These are phyloP conservation scores for Hebeloma cylindrosporum DNA, from an alignment of 768 basidiomycete species.

Conservation along the genomic window DNA sequence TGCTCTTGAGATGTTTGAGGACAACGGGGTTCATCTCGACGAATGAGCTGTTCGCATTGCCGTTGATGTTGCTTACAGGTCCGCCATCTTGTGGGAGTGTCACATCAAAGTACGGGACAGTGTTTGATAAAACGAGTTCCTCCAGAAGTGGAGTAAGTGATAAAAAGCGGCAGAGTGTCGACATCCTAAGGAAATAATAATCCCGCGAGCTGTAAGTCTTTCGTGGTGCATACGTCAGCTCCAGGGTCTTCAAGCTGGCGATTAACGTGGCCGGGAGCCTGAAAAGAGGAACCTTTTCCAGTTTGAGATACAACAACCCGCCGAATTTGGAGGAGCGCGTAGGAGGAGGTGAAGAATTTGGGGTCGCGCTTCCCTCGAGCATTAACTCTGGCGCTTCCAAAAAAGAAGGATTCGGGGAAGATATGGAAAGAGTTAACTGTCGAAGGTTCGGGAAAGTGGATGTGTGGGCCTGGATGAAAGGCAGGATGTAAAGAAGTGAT, in stretches of 20 bases:
- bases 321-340: constrained; percentile 13
- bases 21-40: constrained; percentile 28
- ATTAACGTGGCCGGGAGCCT: constrained; percentile 38
- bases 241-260: constrained; percentile 39
- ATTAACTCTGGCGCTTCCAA: constrained; percentile 15
- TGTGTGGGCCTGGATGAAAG: constrained; percentile 15
- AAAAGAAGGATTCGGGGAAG: constrained; percentile 18
- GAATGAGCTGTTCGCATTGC: too few species aligned
- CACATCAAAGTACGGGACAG: constrained; percentile 38
- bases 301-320: constrained; percentile 34
- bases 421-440: constrained; percentile 20
- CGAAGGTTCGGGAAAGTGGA: constrained; percentile 19
- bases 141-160: constrained; percentile 38
- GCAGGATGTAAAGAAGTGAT: constrained; percentile 19
- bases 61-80: constrained; percentile 2
- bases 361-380: constrained; percentile 11
- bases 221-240: constrained; percentile 38
- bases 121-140: constrained; percentile 42
- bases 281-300: constrained; percentile 42
- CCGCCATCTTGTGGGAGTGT: constrained; percentile 10
- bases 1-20: constrained; percentile 39
- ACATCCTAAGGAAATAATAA: constrained; percentile 39
- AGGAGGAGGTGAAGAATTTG: too few species aligned
- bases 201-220: constrained; percentile 21
- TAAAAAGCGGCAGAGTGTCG: constrained; percentile 38